A percentile compares a stretch with the other conserved stretches of the same genome.
These are phyloP conservation scores for Calcarisporium arbuscula DNA, from an alignment of 2,329 filamentous ascomycete species.

Conservation along the genomic window DNA sequence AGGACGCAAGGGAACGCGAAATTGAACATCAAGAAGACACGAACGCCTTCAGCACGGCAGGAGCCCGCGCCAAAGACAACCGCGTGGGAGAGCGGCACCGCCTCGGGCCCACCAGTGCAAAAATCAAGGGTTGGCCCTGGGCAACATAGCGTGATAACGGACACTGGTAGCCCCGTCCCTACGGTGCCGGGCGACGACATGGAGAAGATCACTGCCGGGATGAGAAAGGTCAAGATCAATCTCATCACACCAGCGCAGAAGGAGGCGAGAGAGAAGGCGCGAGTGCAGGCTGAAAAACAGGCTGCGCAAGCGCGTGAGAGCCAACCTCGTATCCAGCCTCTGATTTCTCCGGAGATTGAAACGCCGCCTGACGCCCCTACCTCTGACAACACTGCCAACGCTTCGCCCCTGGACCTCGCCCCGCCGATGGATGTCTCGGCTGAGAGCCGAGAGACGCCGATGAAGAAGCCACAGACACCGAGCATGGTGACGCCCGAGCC, in stretches of 20 bases:
- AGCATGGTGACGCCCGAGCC: conserved; percentile 14
- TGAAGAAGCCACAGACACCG: conserved; percentile 16
- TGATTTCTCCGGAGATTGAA: conserved; percentile 3
- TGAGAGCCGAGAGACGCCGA: conserved; percentile 17
- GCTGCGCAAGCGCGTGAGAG: conserved; percentile 1
- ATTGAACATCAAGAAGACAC: conserved; percentile 54
- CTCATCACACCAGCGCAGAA: conserved; percentile 52
- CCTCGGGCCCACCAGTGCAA: conserved; percentile 14
- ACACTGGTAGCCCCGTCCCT: conserved; percentile 8
- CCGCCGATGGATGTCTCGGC: conserved; percentile 18
- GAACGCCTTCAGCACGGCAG: conserved; percentile 39
- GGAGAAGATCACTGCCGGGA: conserved; percentile 49
- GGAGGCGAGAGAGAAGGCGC: conserved; percentile 41
- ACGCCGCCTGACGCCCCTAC: conserved; percentile 3
- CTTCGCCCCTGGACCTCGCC: conserved; percentile 7
- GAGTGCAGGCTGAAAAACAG: conserved; percentile 16
- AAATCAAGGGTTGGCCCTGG: too few relatives aligned
- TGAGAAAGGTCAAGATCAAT: conserved; percentile 60
- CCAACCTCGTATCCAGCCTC: neutral
- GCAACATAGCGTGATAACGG: too few relatives aligned
- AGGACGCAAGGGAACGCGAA: conserved; percentile 31
- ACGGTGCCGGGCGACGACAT: conserved; percentile 32
- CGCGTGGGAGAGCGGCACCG: conserved; percentile 28
- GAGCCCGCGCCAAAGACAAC: conserved; percentile 26
- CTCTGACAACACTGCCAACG: neutral